Base-by-base conservation (phyloP, 345 rosid species). In the Pugionium cornutum region DNA sequence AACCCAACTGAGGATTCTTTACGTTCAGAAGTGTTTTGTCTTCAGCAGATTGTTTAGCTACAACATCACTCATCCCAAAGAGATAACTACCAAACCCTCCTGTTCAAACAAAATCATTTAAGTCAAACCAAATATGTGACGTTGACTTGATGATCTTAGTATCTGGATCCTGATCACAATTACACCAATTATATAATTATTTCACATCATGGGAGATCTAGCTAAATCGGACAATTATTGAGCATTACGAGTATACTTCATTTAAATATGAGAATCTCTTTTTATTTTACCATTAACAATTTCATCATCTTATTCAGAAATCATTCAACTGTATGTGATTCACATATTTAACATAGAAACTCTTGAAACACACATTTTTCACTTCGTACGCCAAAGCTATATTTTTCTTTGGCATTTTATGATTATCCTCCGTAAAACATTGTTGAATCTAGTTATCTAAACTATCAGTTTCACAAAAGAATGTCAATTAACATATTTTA, bases 21-120 rank as follows among this genome's bases (percentile, higher is more conserved):
- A 76, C 67, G 67, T 74, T 87, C n/a, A 7, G 11, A 0, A 87
- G 75, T 9, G 84, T 73, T 66, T 80, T 84, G 26, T 87, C 88
- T 63, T 77, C 80, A 0, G 47, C 33, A 9, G 86, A 76, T 76
- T 83, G 83, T 25, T 25, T 65, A 0, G 89, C 88, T 35, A 84
- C 49, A 0, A 52, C 10, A 11, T 76, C 72, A 44, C 89, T 87
- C 89, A 84, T 81, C 7, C 83, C 89, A 50, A 81, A 77, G 4
- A 87, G 68, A 66, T 84, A 87, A 69, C 86, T 84, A 11, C 86
- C 92, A 62, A 81, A 83, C 18, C 89, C 89, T 9, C 89, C 89
- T 87, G 72, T 53, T 37, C 45, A 67, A 48, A 49, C 37, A 30
- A 1, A 53, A 9, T 62, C 7, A 46, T 44, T 32, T 4, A 54